Percentiles rank a stretch among this genome's conserved stretches.
These are phyloP conservation scores for Diaporthe eres DNA, from an alignment of 2,329 filamentous ascomycete species.

Conservation along the genomic window DNA sequence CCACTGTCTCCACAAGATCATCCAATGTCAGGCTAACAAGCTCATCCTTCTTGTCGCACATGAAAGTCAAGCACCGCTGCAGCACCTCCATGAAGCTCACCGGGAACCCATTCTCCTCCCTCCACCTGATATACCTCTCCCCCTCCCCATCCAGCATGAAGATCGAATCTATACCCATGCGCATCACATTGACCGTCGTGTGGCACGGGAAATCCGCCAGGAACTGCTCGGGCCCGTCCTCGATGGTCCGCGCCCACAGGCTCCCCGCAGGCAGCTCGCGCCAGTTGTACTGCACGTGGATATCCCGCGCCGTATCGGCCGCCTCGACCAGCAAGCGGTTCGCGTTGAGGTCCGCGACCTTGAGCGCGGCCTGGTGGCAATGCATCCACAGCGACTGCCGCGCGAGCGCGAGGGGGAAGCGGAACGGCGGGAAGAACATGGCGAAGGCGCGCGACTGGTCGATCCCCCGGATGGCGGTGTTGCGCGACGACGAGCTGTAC, in stretches of 20 bases:
- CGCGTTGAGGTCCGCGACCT: neutral
- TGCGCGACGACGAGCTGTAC: neutral
- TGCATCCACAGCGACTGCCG: conserved; percentile 30
- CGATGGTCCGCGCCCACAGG: conserved; percentile 13
- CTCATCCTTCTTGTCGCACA: conserved; percentile 29
- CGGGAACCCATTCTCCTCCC: conserved; percentile 8
- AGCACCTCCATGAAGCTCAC: conserved; percentile 13
- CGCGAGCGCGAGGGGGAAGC: neutral
- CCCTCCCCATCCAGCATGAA: conserved; percentile 14
- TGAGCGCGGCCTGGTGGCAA: conserved; percentile 25
- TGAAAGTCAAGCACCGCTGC: conserved; percentile 19
- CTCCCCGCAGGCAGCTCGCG: conserved; percentile 18
- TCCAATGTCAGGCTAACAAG: neutral
- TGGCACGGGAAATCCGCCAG: neutral
- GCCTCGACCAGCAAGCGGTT: conserved; percentile 1
- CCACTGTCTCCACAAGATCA: conserved; percentile 14
- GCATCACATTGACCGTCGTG: neutral
- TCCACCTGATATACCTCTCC: conserved; percentile 5
- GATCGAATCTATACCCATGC: neutral
- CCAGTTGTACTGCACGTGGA: conserved; percentile 24
- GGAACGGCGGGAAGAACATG: conserved; percentile 11
- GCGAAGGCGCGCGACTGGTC: conserved; percentile 18
- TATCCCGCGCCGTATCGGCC: neutral
- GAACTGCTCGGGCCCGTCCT: conserved; percentile 9
- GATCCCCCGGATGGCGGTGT: neutral